Percentiles rank a stretch among this genome's conserved stretches.
These are phyloP conservation scores for Solanum chaucha DNA, from an alignment of 257 asterid genomes.

Conservation along the genomic window DNA sequence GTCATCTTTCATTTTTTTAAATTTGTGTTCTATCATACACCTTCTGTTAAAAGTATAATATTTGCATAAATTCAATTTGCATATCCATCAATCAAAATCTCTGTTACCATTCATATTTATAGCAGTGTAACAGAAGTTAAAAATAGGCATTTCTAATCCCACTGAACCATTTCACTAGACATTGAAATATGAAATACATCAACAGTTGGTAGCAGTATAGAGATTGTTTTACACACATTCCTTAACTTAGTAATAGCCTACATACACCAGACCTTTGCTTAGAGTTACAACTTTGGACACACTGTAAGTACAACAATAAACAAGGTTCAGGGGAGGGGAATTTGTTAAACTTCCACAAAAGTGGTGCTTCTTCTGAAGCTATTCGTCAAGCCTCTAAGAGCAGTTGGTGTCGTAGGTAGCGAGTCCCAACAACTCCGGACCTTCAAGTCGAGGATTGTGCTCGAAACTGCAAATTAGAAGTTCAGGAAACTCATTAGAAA, in stretches of 20 bases:
- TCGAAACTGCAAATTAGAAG: constrained; percentile 3
- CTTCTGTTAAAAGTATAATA: background rate
- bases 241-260: background rate
- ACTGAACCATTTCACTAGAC: background rate
- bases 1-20: rapidly evolving
- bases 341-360: background rate
- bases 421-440: constrained; percentile 10
- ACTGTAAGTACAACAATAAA: background rate
- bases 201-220: background rate
- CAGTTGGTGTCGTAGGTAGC: constrained; percentile 6
- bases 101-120: background rate
- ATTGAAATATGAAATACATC: background rate
- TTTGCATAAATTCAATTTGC: background rate
- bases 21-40: background rate
- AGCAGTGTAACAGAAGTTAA: background rate
- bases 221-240: background rate
- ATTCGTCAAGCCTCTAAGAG: background rate
- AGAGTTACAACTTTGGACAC: background rate
- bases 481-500: background rate
- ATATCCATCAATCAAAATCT: background rate
- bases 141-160: background rate
- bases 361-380: background rate
- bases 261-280: background rate
- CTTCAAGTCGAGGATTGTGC: constrained; percentile 8
- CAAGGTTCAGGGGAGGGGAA: background rate